A percentile compares a stretch with the other conserved stretches of the same genome.
Conservation (phyloP, 164 flowering plant genomes). For the Dillenia suffruticosa region DNA sequence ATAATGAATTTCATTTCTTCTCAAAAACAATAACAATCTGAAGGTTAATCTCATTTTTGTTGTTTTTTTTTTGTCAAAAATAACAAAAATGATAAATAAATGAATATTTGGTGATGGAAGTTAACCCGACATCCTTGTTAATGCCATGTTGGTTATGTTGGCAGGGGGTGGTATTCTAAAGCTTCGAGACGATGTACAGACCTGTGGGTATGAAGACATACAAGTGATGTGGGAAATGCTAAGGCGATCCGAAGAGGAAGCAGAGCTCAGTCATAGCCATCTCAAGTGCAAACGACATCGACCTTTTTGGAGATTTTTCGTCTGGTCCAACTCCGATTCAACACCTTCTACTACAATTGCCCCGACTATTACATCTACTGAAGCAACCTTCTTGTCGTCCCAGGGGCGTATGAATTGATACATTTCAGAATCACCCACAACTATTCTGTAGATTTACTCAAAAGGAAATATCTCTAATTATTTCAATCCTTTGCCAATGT, state of each 20-base stretch:
- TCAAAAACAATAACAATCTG: too few species aligned
- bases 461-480: too few species aligned
- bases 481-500: too few species aligned
- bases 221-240: slow-evolving; percentile 87
- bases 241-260: slow-evolving; percentile 46
- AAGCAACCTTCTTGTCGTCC: too few species aligned
- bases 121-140: neutral
- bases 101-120: neutral
- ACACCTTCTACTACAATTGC: neutral
- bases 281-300: slow-evolving; percentile 37
- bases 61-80: too few species aligned
- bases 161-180: slow-evolving; percentile 55
- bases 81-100: too few species aligned
- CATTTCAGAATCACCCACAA: too few species aligned
- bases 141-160: neutral
- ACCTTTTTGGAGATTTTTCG: slow-evolving; percentile 47
- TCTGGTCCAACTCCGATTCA: slow-evolving; percentile 30
- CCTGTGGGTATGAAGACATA: slow-evolving; percentile 68
- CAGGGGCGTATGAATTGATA: too few species aligned
- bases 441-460: too few species aligned
- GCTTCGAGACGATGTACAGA: slow-evolving; percentile 64
- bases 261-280: slow-evolving; percentile 10
- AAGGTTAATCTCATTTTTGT: too few species aligned
- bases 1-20: too few species aligned
- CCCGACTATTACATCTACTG: too few species aligned